Conservation (phyloP, 108 stramenopile genomes). For the Discostella pseudostelligera region DNA sequence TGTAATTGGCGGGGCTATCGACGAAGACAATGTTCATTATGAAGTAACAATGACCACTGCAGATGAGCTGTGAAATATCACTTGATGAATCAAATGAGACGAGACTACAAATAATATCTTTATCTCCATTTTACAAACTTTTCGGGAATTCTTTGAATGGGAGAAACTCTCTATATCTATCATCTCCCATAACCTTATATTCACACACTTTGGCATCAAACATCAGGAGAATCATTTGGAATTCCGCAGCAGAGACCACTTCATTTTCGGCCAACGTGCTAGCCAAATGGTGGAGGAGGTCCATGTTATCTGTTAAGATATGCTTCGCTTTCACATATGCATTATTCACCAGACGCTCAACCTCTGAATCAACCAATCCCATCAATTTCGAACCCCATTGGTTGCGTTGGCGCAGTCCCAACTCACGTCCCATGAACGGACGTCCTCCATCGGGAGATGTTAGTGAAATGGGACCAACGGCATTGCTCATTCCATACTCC, state of each 20-base stretch:
- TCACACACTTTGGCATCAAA: constrained; percentile 78
- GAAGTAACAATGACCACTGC: not conserved
- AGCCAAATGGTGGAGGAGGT: constrained; percentile 84
- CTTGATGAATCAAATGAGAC: too few relatives aligned
- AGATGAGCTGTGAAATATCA: constrained; percentile 5
- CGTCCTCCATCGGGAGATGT: constrained; percentile 55
- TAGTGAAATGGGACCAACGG: constrained; percentile 89
- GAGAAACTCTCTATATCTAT: constrained; percentile 66
- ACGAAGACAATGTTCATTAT: constrained; percentile 14
- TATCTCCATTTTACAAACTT: constrained; percentile 38
- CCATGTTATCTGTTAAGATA: constrained; percentile 78
- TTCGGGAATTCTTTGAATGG: constrained; percentile 78
- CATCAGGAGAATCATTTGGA: constrained; percentile 89
- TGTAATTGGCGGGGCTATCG: constrained; percentile 17
- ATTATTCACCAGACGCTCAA: constrained; percentile 93
- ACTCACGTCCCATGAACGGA: constrained; percentile 74
- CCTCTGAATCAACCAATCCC: constrained; percentile 81
- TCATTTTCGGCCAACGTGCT: constrained; percentile 84
- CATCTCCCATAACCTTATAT: constrained; percentile 73
- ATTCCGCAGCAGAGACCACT: constrained; percentile 91
- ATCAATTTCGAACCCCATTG: constrained; percentile 81
- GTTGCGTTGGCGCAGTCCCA: constrained; percentile 62
- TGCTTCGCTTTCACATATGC: constrained; percentile 86
- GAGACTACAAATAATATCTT: not conserved
- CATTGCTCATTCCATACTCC: constrained; percentile 95